Evolutionary conservation across 768 basidiomycete species (phyloP).

Genomic region (Lyophyllum decastes): DNA sequence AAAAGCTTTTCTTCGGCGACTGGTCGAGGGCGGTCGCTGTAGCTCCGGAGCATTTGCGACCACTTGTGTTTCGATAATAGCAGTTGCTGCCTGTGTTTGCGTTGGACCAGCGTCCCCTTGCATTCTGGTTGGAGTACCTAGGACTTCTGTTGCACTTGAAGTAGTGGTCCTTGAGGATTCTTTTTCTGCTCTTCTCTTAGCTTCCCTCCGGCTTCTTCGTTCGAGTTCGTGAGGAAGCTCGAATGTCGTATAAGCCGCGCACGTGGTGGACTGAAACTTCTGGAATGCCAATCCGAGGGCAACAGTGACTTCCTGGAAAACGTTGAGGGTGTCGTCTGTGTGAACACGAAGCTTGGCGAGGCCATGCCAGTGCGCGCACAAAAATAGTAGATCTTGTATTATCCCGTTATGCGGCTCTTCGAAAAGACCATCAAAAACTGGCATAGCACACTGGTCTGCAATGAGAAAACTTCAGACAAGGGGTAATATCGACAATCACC

Average conservation of each 20-base stretch:
- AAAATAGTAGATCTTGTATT: no score
- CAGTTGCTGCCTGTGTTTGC: no score
- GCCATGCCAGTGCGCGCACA: no score
- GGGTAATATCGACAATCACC: conserved; percentile 12
- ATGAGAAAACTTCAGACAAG: not conserved
- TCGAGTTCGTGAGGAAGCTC: conserved; percentile 11
- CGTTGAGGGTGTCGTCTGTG: conserved; percentile 4
- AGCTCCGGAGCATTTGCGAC: no score
- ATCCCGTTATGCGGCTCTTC: conserved; percentile 11
- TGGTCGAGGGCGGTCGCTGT: no score
- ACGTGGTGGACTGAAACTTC: conserved; percentile 4
- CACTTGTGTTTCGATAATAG: no score
- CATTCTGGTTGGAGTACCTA: no score
- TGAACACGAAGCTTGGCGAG: conserved; percentile 24
- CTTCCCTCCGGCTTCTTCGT: not conserved
- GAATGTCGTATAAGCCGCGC: conserved; percentile 6
- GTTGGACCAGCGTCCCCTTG: no score
- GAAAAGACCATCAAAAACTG: conserved; percentile 12
- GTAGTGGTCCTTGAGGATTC: no score
- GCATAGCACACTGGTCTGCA: conserved; percentile 12
- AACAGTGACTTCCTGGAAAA: not conserved
- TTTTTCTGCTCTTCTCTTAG: not conserved
- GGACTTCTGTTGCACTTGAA: no score
- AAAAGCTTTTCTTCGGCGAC: conserved; percentile 18
- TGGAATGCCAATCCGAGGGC: conserved; percentile 6